phyloP scores from a whole-genome alignment of 345 rosid genomes.

The Balakata baccata region DNA sequence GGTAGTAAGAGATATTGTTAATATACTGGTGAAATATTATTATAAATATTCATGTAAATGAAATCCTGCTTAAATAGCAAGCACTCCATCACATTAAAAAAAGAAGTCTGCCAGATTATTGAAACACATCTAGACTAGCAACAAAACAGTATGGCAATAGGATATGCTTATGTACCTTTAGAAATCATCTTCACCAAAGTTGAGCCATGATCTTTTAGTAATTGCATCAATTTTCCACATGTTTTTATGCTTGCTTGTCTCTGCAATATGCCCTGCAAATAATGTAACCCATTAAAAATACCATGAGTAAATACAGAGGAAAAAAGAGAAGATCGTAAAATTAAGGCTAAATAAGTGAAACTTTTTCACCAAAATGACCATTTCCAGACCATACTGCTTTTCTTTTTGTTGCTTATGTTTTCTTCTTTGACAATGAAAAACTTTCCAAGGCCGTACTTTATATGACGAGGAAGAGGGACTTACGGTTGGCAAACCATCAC shows the following conservation, averaged over 20 bases:
- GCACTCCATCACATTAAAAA: neutral
- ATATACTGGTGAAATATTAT: neutral
- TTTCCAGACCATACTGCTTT: neutral
- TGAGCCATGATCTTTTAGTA: slow-evolving; percentile 25
- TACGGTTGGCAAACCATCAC: slow-evolving; percentile 49
- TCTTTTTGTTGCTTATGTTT: neutral
- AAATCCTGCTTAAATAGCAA: neutral
- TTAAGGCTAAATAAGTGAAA: neutral
- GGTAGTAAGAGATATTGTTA: neutral
- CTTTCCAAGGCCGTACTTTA: neutral
- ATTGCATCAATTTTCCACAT: slow-evolving; percentile 41
- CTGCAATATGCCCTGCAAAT: slow-evolving; percentile 65
- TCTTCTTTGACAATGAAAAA: neutral
- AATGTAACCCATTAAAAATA: slow-evolving; percentile 33
- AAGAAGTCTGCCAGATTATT: neutral
- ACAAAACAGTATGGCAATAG: neutral
- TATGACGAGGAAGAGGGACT: slow-evolving; percentile 23
- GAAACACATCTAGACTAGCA: neutral
- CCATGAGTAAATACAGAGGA: slow-evolving; percentile 7
- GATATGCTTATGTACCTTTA: slow-evolving; percentile 20
- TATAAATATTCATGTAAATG: neutral
- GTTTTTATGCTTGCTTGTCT: slow-evolving; percentile 75
- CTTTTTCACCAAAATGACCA: neutral
- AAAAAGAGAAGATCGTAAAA: neutral
- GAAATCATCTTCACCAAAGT: slow-evolving; percentile 23